Evolutionary conservation across 78 protist genomes (phyloP), one percentile per base, ranked within the genome.

Genomic region (Isochrysis galbana): DNA sequence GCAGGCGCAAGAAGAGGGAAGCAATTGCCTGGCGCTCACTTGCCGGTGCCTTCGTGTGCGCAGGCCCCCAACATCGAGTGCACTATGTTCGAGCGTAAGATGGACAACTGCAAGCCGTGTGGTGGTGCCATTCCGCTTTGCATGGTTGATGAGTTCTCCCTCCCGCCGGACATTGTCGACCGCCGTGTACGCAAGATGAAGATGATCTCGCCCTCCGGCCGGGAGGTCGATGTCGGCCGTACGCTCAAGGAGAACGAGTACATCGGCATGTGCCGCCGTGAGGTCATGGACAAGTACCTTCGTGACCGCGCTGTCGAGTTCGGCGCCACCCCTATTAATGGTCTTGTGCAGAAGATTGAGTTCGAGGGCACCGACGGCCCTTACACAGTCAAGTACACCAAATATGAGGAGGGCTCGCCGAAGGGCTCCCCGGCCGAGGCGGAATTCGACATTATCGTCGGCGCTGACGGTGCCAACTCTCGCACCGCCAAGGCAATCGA

Each of bases 41-140:
- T 14, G 61, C 61, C 61, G 61, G 29, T 51, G 29, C 61, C 61
- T 14, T 51, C 29, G 29, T 51, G 29, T 51, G 61, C 61, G 61
- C 45, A 82, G 94, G 90, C 83, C 46, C 44, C 67, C 46, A 44
- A 44, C 78, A 36, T 91, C 78, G 94, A 91, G 34, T 70, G 87
- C 83, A 74, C 48, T 38, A 5, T 91, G 42, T 83, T 91, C 90
- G 94, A 91, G 94, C 69, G 94, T 48, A 91, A 91, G 94, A 82
- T 91, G 90, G 94, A 91, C 90, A 91, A 91, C 55, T 32, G 42
- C 45, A 91, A 91, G 94, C 94, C 94, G 36, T 91, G 94, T 82
- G 94, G 94, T 36, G 94, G 94, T 38, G 94, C 94, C 42, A 91
- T 91, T 42, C 94, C 94, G 14, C 94, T 91, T 2, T 91, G 94